Conservation (phyloP, 2,329 filamentous ascomycete species). For the Cercospora berteroae region DNA sequence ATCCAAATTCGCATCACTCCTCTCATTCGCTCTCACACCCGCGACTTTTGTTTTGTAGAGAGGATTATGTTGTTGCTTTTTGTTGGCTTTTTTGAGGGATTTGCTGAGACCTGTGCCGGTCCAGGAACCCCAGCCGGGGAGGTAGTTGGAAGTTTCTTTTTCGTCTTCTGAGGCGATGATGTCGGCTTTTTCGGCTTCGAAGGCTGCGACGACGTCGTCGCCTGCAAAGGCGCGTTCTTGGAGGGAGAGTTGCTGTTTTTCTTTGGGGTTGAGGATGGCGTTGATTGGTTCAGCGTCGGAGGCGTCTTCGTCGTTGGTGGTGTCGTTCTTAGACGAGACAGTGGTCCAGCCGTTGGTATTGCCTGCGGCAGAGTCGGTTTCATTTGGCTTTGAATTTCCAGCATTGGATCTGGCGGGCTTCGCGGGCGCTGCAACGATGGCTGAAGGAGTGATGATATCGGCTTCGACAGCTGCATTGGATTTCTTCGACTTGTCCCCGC, state of each 20-base stretch:
- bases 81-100: slow-evolving; percentile 63
- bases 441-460: slow-evolving; percentile 16
- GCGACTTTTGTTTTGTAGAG: slow-evolving; percentile 56
- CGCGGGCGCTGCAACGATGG: not conserved
- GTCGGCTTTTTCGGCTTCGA: slow-evolving; percentile 74
- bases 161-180: slow-evolving; percentile 74
- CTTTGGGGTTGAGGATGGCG: slow-evolving; percentile 30
- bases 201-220: slow-evolving; percentile 77
- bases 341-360: slow-evolving; percentile 47
- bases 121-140: slow-evolving; percentile 95
- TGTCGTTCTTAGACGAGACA: slow-evolving; percentile 39
- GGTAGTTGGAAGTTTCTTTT: slow-evolving; percentile 75
- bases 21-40: slow-evolving; percentile 71
- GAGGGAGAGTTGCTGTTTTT: slow-evolving; percentile 65
- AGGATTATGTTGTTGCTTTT: slow-evolving; percentile 50
- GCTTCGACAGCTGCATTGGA: slow-evolving; percentile 23
- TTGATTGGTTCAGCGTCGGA: slow-evolving; percentile 29
- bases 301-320: slow-evolving; percentile 27
- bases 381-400: slow-evolving; percentile 22
- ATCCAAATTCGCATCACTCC: slow-evolving; percentile 78
- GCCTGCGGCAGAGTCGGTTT: slow-evolving; percentile 16
- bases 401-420: slow-evolving; percentile 11
- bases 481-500: slow-evolving; percentile 27
- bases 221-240: slow-evolving; percentile 80
- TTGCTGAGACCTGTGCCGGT: slow-evolving; percentile 77